A percentile compares a stretch with the other conserved stretches of the same genome.
phyloP scores from a whole-genome alignment of 2,329 filamentous ascomycete species.

The Aspergillus melleus region DNA sequence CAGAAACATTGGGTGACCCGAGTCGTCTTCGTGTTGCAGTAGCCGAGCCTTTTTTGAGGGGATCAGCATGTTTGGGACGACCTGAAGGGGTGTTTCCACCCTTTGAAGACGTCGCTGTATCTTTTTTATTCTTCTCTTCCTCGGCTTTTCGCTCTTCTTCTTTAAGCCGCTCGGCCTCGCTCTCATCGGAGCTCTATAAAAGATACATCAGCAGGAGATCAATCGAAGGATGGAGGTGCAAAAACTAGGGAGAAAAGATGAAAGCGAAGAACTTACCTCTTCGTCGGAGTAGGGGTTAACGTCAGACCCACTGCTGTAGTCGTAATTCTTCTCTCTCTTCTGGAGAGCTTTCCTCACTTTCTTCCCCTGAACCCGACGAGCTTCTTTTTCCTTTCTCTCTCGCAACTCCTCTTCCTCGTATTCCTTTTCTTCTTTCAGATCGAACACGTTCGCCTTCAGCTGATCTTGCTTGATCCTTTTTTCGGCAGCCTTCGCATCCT shows the following conservation, averaged over 20 bases:
- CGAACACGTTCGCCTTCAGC: conserved; percentile 83
- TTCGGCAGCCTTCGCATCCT: conserved; percentile 71
- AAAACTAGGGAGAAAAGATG: neutral
- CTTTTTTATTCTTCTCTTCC: conserved; percentile 54
- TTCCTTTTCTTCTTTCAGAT: conserved; percentile 70
- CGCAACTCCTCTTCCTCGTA: conserved; percentile 67
- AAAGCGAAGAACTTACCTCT: conserved; percentile 40
- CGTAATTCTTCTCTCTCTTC: conserved; percentile 81
- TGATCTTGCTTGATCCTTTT: conserved; percentile 76
- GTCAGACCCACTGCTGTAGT: conserved; percentile 74
- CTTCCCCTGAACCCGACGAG: conserved; percentile 71
- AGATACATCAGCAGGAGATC: conserved; percentile 11
- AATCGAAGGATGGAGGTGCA: conserved; percentile 5
- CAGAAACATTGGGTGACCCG: conserved; percentile 82
- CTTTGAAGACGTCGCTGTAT: conserved; percentile 63
- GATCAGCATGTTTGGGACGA: conserved; percentile 54
- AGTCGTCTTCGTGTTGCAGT: conserved; percentile 72
- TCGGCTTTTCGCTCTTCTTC: conserved; percentile 61
- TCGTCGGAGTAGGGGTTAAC: conserved; percentile 58
- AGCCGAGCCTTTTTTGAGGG: conserved; percentile 52
- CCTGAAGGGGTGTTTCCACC: conserved; percentile 68
- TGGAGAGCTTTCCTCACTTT: conserved; percentile 75
- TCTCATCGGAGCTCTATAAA: conserved; percentile 59
- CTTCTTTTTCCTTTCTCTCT: conserved; percentile 64
- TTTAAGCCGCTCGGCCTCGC: conserved; percentile 63